These are phyloP conservation scores for Leccinum longicurvipes DNA, from an alignment of 768 basidiomycete species.

Conservation along the genomic window DNA sequence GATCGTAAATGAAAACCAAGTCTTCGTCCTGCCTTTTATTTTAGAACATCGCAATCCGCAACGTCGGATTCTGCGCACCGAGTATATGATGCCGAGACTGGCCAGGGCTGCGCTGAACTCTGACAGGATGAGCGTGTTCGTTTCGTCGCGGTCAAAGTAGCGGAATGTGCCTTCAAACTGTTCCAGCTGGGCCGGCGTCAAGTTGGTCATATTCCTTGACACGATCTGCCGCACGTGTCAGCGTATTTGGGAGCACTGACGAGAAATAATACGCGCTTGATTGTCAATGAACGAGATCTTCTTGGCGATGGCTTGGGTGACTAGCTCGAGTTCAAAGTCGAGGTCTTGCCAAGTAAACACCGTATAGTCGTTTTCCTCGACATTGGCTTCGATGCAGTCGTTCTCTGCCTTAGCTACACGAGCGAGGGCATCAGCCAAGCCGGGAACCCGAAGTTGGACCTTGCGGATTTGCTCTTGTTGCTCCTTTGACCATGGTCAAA, in stretches of 20 bases:
- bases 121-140: conserved; percentile 78
- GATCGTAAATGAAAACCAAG: conserved; percentile 77
- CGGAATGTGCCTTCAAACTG: conserved; percentile 97
- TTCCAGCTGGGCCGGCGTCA: conserved; percentile 93
- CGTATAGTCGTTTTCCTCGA: conserved; percentile 96
- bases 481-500: conserved; percentile 40
- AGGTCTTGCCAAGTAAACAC: conserved; percentile 87
- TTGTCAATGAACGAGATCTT: conserved; percentile 97
- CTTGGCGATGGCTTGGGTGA: conserved; percentile 77
- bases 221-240: conserved; percentile 61
- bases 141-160: conserved; percentile 93
- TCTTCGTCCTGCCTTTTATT: conserved; percentile 66
- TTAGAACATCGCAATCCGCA: not conserved
- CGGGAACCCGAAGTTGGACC: conserved; percentile 66
- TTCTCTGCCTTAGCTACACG: conserved; percentile 63
- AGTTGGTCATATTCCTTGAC: conserved; percentile 87
- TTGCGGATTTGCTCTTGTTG: conserved; percentile 68
- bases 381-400: conserved; percentile 81
- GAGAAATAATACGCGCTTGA: conserved; percentile 53
- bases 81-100: conserved; percentile 90
- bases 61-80: conserved; percentile 41
- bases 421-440: conserved; percentile 54
- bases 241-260: conserved; percentile 1
- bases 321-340: conserved; percentile 81
- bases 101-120: conserved; percentile 95